Conservation (phyloP, 2,329 filamentous ascomycete genomes). For the Aspergillus fischeri region DNA sequence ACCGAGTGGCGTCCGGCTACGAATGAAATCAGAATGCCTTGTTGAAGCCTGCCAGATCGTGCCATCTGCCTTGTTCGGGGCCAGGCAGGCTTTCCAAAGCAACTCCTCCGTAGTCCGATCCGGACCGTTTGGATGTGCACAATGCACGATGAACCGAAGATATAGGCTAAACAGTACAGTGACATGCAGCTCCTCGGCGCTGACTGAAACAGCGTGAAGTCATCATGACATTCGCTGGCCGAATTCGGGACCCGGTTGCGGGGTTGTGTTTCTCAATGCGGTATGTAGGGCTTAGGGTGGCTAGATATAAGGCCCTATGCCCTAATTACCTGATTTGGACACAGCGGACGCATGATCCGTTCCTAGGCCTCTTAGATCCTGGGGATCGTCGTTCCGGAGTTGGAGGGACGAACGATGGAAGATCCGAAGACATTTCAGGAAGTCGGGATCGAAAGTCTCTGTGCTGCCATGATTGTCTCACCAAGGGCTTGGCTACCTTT, state of each 20-base stretch:
- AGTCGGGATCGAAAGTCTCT: not conserved
- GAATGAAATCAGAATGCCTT: not conserved
- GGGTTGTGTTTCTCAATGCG: constrained; percentile 1
- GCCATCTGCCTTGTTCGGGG: not conserved
- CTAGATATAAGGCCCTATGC: constrained; percentile 16
- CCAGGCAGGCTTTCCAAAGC: not conserved
- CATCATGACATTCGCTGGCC: not conserved
- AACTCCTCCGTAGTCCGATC: not conserved
- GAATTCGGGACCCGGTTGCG: not conserved
- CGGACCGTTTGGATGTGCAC: not conserved
- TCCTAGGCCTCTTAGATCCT: constrained; percentile 1
- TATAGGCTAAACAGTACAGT: not conserved
- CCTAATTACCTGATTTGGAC: constrained; percentile 25
- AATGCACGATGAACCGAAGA: not conserved
- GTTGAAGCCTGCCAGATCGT: not conserved
- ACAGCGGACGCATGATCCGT: constrained; percentile 19
- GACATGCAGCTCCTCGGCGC: not conserved
- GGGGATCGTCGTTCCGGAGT: not conserved
- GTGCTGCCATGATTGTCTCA: constrained; percentile 21
- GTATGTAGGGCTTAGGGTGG: constrained; percentile 17
- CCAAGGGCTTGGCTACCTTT: constrained; percentile 3
- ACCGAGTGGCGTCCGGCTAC: not conserved
- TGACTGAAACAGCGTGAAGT: not conserved
- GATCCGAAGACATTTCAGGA: not conserved
- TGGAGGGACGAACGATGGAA: not conserved